Conservation (phyloP, 1,284 basidiomycete species). For the Gymnopus androsaceus region DNA sequence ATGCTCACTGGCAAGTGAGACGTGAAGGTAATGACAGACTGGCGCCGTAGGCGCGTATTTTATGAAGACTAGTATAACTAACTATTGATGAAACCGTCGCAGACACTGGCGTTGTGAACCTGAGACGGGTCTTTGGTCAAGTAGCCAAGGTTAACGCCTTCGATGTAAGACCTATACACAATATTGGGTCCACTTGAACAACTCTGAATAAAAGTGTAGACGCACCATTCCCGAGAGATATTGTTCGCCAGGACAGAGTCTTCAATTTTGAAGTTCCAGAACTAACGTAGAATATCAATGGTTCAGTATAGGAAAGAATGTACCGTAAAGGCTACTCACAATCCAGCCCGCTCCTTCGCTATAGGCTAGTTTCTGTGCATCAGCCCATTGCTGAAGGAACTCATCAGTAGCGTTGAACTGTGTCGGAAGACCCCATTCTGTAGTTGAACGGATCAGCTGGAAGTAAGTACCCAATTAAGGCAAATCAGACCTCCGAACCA, state of each 20-base stretch:
- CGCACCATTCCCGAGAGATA: slow-evolving; percentile 60
- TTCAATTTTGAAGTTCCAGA: slow-evolving; percentile 80
- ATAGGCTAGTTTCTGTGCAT: slow-evolving; percentile 74
- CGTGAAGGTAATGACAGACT: too few relatives aligned
- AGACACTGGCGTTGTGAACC: slow-evolving; percentile 60
- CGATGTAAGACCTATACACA: slow-evolving; percentile 68
- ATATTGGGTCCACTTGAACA: not conserved
- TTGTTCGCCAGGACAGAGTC: slow-evolving; percentile 49
- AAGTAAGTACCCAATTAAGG: not conserved
- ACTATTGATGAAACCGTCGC: slow-evolving; percentile 46
- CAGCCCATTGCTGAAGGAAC: slow-evolving; percentile 73
- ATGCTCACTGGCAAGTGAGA: too few relatives aligned
- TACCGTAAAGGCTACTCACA: slow-evolving; percentile 38
- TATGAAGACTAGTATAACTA: not conserved
- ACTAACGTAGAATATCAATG: slow-evolving; percentile 45
- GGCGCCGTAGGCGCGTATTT: too few relatives aligned
- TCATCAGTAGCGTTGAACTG: slow-evolving; percentile 64
- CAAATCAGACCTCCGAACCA: slow-evolving; percentile 55
- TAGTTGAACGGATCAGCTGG: not conserved
- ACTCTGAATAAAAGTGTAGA: slow-evolving; percentile 10
- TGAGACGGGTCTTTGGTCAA: slow-evolving; percentile 63
- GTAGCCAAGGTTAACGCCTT: slow-evolving; percentile 59
- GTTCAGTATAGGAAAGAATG: not conserved
- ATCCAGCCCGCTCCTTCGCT: slow-evolving; percentile 69
- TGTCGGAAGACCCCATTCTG: slow-evolving; percentile 74